Base-by-base conservation (phyloP, 2,329 filamentous ascomycete species). In the Nemania abortiva region DNA sequence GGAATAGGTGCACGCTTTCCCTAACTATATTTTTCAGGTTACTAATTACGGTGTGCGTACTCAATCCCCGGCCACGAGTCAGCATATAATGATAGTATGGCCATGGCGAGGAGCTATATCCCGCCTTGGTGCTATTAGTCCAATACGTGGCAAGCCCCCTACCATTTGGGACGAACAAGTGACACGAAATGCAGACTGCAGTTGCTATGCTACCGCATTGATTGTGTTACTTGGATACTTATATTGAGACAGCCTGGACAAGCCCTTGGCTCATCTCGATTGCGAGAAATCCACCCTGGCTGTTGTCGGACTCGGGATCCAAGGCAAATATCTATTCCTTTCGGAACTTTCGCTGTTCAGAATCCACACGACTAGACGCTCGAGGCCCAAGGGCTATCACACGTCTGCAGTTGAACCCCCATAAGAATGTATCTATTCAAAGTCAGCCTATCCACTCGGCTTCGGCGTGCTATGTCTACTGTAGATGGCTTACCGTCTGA, bases 401-500 rank as follows among this genome's bases (percentile, higher is more conserved):
- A 66, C 58, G 65, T 73, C 37, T 15, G 70, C 63, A 29, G 72
- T 72, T 13, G 68, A 63, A 37, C 70, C 63, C 5, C 68, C 67
- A n/a, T 70, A 72, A 7, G 53, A 66, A 55, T 72, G 65, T 50
- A 71, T 69, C 66, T 71, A 31, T 34, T 49, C 11, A 50, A 11
- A 42, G 50, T 68, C 58, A 71, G 50, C 20, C 2, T 15, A 15
- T 18, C 18, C 29, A 37, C 20, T 20, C 24, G 11, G 4, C 29
- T n/a, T 39, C 13, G 4, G 13, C 53, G 58, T 59, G 2, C 15
- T 13, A 58, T 7, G 1, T 39, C 45, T 50, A 31, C 18, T 3
- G 34, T 31, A 53, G 29, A 80, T 13, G 2, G 53, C 84, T 79
- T 71, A 86, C 84, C 57, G 87, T 90, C 79, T 89, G 84, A 79